These are phyloP conservation scores for Spinellus fusiger DNA, from an alignment of 192 early-diverging fungal genomes.

Conservation along the genomic window DNA sequence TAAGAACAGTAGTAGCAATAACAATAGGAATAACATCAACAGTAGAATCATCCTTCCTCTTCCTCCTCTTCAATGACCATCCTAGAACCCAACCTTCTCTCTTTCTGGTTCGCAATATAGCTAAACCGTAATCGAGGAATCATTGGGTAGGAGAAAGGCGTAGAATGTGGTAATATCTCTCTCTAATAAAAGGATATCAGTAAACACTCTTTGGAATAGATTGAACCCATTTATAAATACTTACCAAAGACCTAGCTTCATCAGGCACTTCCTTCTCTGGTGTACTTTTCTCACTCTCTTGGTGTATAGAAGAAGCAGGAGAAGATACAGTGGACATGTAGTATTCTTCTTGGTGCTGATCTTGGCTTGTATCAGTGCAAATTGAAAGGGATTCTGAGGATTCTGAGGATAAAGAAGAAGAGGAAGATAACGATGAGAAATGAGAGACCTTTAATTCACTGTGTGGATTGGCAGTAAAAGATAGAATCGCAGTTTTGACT, in stretches of 20 bases:
- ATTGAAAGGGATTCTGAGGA: not conserved
- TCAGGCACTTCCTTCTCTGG: not conserved
- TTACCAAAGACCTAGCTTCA: not conserved
- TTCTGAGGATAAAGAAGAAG: no score
- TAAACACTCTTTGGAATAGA: no score
- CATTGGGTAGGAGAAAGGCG: not conserved
- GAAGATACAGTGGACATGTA: not conserved
- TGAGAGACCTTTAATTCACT: no score
- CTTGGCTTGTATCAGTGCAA: not conserved
- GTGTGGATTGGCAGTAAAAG: no score
- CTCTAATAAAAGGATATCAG: no score
- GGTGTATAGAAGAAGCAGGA: not conserved
- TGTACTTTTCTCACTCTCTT: not conserved
- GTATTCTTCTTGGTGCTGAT: not conserved
- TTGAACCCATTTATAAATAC: not conserved
- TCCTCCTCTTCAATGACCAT: conserved; percentile 33
- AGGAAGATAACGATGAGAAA: no score
- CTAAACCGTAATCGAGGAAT: conserved; percentile 9
- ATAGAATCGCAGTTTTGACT: no score
- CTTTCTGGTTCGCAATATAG: conserved; percentile 3
- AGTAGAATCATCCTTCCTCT: conserved; percentile 12
- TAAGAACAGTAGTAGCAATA: not conserved
- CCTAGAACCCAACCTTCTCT: conserved; percentile 14
- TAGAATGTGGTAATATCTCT: not conserved
- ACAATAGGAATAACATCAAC: not conserved